Percentiles rank a stretch among this genome's conserved stretches.
Conservation (phyloP, 345 rosid genomes). For the Eutrema japonicum region DNA sequence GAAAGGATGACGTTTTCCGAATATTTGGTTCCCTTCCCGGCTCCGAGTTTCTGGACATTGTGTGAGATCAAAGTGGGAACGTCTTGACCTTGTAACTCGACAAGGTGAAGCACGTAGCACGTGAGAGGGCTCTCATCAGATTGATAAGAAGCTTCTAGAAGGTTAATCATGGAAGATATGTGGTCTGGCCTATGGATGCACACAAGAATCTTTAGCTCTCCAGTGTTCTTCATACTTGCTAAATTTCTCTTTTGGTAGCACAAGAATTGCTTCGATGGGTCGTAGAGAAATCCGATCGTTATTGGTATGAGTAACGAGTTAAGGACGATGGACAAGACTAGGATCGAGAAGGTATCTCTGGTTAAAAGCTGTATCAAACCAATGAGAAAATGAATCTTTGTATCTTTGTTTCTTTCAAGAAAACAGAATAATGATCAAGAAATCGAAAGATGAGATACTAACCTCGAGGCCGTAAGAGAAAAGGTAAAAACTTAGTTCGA, state of each 20-base stretch:
- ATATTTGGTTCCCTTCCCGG: slow-evolving; percentile 24
- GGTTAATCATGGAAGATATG: slow-evolving; percentile 42
- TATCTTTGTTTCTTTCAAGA: not conserved
- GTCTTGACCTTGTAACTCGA: slow-evolving; percentile 55
- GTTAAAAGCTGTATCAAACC: not conserved
- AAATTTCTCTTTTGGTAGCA: slow-evolving; percentile 56
- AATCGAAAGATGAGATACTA: slow-evolving; percentile 14
- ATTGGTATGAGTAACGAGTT: slow-evolving; percentile 39
- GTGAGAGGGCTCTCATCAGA: slow-evolving; percentile 43
- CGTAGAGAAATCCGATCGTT: slow-evolving; percentile 39
- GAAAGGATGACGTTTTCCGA: slow-evolving; percentile 49
- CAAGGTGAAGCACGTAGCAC: slow-evolving; percentile 58
- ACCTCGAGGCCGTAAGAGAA: not conserved
- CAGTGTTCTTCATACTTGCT: slow-evolving; percentile 28
- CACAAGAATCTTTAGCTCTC: slow-evolving; percentile 52
- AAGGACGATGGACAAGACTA: slow-evolving; percentile 30
- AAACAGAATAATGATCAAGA: not conserved
- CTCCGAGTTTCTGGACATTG: slow-evolving; percentile 44
- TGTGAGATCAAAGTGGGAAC: slow-evolving; percentile 59
- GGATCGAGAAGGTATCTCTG: slow-evolving; percentile 21
- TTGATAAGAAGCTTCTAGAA: slow-evolving; percentile 45
- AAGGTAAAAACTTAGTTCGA: slow-evolving; percentile 39
- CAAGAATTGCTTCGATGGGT: slow-evolving; percentile 52
- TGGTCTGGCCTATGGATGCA: slow-evolving; percentile 60
- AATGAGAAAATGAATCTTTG: not conserved